These are phyloP conservation scores for Harringtonia aguacate DNA, from an alignment of 2,329 filamentous ascomycete genomes.

Conservation along the genomic window DNA sequence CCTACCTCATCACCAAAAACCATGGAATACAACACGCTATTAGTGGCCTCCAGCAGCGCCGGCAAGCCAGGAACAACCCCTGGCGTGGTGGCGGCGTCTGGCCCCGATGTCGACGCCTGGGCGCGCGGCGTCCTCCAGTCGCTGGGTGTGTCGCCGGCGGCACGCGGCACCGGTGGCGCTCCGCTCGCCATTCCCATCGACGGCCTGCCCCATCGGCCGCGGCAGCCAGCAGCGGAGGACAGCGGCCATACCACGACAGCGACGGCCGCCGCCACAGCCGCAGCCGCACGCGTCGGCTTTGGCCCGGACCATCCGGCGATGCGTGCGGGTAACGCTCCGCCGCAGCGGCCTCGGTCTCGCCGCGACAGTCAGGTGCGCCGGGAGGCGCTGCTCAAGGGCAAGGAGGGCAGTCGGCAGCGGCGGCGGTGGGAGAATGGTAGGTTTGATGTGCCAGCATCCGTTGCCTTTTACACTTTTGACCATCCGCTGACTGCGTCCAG, in stretches of 20 bases:
- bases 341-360: conserved; percentile 33
- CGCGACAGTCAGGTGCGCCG: conserved; percentile 50
- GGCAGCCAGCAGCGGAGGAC: neutral
- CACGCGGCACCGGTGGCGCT: conserved; percentile 50
- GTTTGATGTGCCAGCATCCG: neutral
- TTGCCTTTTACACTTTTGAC: neutral
- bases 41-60: no score
- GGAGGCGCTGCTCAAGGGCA: conserved; percentile 74
- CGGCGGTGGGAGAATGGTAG: conserved; percentile 91
- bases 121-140: conserved; percentile 46
- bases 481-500: conserved; percentile 31
- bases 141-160: conserved; percentile 41
- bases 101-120: conserved; percentile 55
- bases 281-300: neutral
- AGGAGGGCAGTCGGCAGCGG: conserved; percentile 77
- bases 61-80: no score
- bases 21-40: no score
- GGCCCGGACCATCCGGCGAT: conserved; percentile 4
- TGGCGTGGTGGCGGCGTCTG: no score
- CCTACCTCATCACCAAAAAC: no score
- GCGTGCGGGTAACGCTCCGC: conserved; percentile 19
- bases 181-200: conserved; percentile 70
- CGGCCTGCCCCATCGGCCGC: conserved; percentile 15
- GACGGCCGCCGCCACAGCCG: conserved; percentile 7
- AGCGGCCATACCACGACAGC: conserved; percentile 13